Evolutionary conservation across 1,284 basidiomycete species (phyloP).

Genomic region (Calocybe gambosa): DNA sequence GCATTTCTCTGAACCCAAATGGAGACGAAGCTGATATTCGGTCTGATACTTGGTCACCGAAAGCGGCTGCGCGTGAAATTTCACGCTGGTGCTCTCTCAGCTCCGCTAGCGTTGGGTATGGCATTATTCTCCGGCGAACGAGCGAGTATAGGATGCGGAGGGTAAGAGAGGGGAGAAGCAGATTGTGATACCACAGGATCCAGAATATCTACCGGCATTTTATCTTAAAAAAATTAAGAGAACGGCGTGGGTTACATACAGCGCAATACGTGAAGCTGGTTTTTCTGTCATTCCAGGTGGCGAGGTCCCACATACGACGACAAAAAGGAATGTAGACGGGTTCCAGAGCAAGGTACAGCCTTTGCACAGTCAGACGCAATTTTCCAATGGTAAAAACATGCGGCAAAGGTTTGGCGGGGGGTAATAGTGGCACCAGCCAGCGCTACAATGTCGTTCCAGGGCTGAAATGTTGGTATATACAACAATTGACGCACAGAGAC

Average conservation of each 20-base stretch:
- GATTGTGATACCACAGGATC: constrained; percentile 55
- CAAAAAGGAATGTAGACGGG: constrained; percentile 46
- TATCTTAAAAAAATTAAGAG: constrained; percentile 7
- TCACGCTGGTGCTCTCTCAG: constrained; percentile 45
- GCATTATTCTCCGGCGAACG: constrained; percentile 41
- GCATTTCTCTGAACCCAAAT: constrained; percentile 46
- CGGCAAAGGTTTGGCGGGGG: constrained; percentile 32
- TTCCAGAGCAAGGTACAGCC: constrained; percentile 47
- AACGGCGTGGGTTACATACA: constrained; percentile 35
- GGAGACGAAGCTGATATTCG: constrained; percentile 39
- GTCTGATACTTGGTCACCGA: constrained; percentile 44
- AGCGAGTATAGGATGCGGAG: constrained; percentile 43
- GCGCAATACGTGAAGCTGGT: constrained; percentile 44
- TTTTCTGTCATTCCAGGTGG: constrained; percentile 47
- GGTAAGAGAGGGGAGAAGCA: constrained; percentile 47
- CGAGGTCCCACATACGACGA: constrained; percentile 33
- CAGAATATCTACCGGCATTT: constrained; percentile 44
- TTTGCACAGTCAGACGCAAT: constrained; percentile 44
- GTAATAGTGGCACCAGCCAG: constrained; percentile 41
- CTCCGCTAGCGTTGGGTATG: constrained; percentile 50
- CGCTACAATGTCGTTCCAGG: constrained; percentile 25
- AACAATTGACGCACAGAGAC: constrained; percentile 30
- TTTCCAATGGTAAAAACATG: constrained; percentile 46
- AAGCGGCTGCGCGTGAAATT: constrained; percentile 41
- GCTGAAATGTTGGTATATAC: background rate